phyloP scores from a whole-genome alignment of 495 filamentous ascomycete species.

The Penicillium riverlandense region DNA sequence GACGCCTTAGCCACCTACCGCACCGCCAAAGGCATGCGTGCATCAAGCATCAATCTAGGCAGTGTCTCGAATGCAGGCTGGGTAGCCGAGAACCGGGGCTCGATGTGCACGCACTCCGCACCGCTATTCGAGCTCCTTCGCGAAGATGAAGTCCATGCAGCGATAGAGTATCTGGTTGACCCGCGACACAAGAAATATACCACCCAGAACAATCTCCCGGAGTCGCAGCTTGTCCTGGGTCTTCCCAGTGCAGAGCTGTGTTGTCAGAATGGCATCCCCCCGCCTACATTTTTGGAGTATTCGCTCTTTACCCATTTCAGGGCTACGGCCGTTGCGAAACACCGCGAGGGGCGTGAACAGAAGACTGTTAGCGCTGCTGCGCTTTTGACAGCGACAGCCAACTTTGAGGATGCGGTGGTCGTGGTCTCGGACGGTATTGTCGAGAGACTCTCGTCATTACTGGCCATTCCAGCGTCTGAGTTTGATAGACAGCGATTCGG shows the following conservation, averaged over 20 bases:
- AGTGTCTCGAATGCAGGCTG: conserved; percentile 50
- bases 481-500: conserved; percentile 27
- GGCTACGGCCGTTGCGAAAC: not conserved
- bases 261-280: conserved; percentile 12
- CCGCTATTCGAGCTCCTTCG: conserved; percentile 16
- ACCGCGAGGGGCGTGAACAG: not conserved
- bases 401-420: conserved; percentile 6
- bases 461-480: conserved; percentile 30
- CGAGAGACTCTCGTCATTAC: conserved; percentile 17
- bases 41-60: conserved; percentile 46
- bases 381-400: conserved; percentile 4
- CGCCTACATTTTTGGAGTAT: conserved; percentile 18
- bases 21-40: conserved; percentile 12
- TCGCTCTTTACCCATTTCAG: conserved; percentile 24
- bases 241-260: conserved; percentile 15
- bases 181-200: conserved; percentile 2
- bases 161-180: conserved; percentile 25
- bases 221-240: conserved; percentile 18
- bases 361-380: conserved; percentile 6
- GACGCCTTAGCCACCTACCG: conserved; percentile 32
- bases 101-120: conserved; percentile 7
- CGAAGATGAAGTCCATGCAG: conserved; percentile 20
- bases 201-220: not conserved
- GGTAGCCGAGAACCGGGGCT: conserved; percentile 29
- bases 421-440: conserved; percentile 17